A percentile compares a stretch with the other conserved stretches of the same genome.
Conservation (phyloP, 177 flowering plant genomes). For the Telopea speciosissima region DNA sequence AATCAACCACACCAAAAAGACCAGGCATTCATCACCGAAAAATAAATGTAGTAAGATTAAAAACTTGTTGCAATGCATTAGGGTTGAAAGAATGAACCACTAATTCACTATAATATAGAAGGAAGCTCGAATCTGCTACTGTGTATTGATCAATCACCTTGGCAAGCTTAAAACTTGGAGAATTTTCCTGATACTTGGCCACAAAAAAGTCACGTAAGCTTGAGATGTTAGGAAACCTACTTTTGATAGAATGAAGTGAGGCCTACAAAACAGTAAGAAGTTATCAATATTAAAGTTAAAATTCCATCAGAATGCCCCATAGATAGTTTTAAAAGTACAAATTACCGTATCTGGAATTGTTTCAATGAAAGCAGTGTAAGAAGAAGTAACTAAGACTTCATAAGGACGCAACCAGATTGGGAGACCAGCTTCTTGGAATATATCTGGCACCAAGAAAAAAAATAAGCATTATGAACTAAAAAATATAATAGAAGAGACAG, state of each 20-base stretch:
- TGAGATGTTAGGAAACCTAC: constrained; percentile 75
- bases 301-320: neutral
- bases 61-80: neutral
- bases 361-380: constrained; percentile 97
- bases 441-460: constrained; percentile 47
- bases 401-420: constrained; percentile 98
- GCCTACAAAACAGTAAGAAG: constrained; percentile 46
- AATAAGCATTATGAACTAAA: neutral
- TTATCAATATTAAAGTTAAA: neutral
- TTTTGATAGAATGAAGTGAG: constrained; percentile 92
- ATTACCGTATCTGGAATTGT: constrained; percentile 97
- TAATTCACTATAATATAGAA: no score
- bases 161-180: constrained; percentile 94
- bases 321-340: neutral
- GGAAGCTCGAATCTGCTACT: neutral
- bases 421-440: constrained; percentile 99
- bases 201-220: constrained; percentile 88
- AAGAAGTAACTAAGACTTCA: constrained; percentile 93
- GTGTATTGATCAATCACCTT: constrained; percentile 52
- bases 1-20: no score
- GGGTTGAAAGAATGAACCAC: neutral
- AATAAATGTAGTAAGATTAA: neutral
- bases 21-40: no score
- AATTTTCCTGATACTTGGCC: constrained; percentile 89
- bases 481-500: neutral